phyloP scores from a whole-genome alignment of 148 eudicot genomes.

The Salicornia ramosissima region DNA sequence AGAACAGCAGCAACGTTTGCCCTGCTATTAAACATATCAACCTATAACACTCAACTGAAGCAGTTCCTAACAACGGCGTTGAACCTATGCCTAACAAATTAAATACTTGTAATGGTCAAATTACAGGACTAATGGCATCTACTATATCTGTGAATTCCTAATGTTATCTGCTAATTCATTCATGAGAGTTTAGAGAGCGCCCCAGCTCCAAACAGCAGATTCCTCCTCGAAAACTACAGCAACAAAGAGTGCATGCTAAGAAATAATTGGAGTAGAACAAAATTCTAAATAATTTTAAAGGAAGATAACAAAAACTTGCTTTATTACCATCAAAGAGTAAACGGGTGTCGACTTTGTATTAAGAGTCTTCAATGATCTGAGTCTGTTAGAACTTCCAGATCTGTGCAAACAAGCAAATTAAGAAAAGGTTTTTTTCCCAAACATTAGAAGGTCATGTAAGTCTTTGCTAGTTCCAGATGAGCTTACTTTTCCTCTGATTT shows the following conservation, averaged over 20 bases:
- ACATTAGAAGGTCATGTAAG: background rate
- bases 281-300: background rate
- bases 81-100: conserved; percentile 4
- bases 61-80: background rate
- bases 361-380: conserved; percentile 83
- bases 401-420: conserved; percentile 27
- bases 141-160: background rate
- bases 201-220: conserved; percentile 82
- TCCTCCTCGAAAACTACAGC: conserved; percentile 71
- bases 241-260: conserved; percentile 11
- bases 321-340: conserved; percentile 63
- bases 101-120: background rate
- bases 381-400: conserved; percentile 63
- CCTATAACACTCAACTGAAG: background rate
- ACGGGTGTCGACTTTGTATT: conserved; percentile 93
- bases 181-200: conserved; percentile 38
- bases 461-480: background rate
- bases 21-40: background rate
- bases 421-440: background rate
- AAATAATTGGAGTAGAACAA: background rate
- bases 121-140: background rate
- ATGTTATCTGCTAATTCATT: conserved; percentile 2
- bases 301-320: background rate
- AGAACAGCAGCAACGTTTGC: background rate
- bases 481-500: conserved; percentile 80